phyloP scores from a whole-genome alignment of 345 rosid genomes.

The Populus tremula region DNA sequence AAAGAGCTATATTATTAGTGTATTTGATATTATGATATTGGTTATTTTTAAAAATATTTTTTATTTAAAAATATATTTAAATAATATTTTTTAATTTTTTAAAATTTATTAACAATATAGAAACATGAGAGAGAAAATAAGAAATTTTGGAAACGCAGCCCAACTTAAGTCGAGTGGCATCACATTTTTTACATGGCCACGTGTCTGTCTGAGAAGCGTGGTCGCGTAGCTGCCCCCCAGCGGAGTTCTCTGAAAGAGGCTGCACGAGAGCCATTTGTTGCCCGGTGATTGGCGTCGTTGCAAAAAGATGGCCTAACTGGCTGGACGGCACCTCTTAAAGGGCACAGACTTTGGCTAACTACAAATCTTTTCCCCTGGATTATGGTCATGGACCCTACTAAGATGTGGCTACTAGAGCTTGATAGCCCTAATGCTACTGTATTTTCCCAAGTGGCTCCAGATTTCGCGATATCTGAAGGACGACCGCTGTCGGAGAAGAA shows the following conservation, averaged over 20 bases:
- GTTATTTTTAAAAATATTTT: no score
- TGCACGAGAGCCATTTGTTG: conserved; percentile 16
- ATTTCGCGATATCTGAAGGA: not conserved
- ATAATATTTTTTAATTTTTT: no score
- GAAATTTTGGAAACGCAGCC: no score
- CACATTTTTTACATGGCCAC: not conserved
- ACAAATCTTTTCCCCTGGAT: not conserved
- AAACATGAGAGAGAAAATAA: no score
- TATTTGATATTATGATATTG: no score
- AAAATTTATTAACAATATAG: no score
- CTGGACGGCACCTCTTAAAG: conserved; percentile 27
- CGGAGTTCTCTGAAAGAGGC: conserved; percentile 13
- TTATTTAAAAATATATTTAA: no score
- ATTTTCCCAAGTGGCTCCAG: not conserved
- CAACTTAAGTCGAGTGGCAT: not conserved
- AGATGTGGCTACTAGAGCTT: conserved; percentile 12
- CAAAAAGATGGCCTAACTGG: conserved; percentile 13
- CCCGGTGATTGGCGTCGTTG: conserved; percentile 2
- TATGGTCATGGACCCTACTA: not conserved
- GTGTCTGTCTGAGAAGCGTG: conserved; percentile 5
- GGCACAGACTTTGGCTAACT: not conserved
- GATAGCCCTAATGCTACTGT: not conserved
- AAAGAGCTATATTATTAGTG: no score
- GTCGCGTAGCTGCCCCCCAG: not conserved
- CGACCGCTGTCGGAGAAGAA: no score